These are phyloP conservation scores for Monosporascus sp. DNA, from an alignment of 2,329 filamentous ascomycete genomes.

Conservation along the genomic window DNA sequence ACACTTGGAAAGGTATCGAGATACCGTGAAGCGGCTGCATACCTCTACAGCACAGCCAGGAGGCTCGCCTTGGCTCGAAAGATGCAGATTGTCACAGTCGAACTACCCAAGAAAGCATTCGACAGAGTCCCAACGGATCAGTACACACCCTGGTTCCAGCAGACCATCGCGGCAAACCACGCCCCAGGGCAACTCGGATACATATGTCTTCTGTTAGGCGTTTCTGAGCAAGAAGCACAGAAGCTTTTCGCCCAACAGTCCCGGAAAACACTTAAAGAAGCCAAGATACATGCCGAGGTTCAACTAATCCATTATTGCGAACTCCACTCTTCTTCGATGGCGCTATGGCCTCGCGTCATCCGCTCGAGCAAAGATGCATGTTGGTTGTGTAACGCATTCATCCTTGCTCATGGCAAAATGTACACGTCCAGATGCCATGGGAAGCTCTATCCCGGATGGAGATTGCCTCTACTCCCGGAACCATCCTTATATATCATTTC, in stretches of 20 bases:
- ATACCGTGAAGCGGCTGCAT: constrained; percentile 29
- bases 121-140: neutral
- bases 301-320: constrained; percentile 42
- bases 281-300: constrained; percentile 45
- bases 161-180: constrained; percentile 9
- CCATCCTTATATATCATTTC: neutral
- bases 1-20: constrained; percentile 31
- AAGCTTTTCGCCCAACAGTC: constrained; percentile 8
- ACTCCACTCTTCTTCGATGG: constrained; percentile 10
- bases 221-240: constrained; percentile 1
- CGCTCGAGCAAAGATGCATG: constrained; percentile 46
- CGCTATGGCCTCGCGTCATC: constrained; percentile 34
- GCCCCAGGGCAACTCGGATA: neutral
- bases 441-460: constrained; percentile 39
- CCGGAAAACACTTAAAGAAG: constrained; percentile 12
- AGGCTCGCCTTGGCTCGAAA: constrained; percentile 21
- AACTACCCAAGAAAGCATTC: constrained; percentile 24
- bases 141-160: constrained; percentile 1
- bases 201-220: constrained; percentile 2
- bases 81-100: constrained; percentile 22
- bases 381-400: constrained; percentile 44
- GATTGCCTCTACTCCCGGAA: constrained; percentile 26
- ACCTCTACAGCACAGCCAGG: constrained; percentile 27
- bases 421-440: constrained; percentile 37
- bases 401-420: constrained; percentile 35